Evolutionary conservation across 2,329 filamentous ascomycete species (phyloP).

Genomic region (Diplodia intermedia): DNA sequence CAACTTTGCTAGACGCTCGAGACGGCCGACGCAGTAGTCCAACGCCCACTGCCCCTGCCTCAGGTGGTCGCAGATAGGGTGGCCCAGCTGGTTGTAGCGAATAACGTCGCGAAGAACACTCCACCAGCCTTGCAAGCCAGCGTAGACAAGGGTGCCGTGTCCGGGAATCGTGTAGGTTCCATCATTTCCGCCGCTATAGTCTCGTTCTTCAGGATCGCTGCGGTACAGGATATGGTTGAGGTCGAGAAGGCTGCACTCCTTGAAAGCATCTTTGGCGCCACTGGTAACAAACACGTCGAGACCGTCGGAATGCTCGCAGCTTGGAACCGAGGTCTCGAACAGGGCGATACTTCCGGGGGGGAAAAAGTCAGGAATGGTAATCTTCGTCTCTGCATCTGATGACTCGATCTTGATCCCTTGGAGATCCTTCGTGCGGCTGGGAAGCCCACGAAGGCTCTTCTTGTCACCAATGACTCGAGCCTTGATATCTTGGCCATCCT

Average conservation of each 20-base stretch:
- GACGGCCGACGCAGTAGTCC: constrained; percentile 81
- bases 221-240: constrained; percentile 92
- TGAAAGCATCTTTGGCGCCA: constrained; percentile 79
- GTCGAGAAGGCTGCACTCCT: constrained; percentile 75
- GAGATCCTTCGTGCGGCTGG: constrained; percentile 77
- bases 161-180: constrained; percentile 90
- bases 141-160: constrained; percentile 86
- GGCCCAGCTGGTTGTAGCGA: constrained; percentile 86
- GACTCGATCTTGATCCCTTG: constrained; percentile 75
- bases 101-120: constrained; percentile 86
- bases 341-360: constrained; percentile 93
- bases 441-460: constrained; percentile 78
- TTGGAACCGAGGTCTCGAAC: constrained; percentile 95
- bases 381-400: constrained; percentile 75
- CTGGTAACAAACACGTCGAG: constrained; percentile 87
- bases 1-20: constrained; percentile 73
- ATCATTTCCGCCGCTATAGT: constrained; percentile 78
- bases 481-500: constrained; percentile 74
- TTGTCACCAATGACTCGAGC: constrained; percentile 71
- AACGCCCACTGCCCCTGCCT: constrained; percentile 90
- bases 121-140: constrained; percentile 99
- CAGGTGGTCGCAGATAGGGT: constrained; percentile 91
- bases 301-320: constrained; percentile 80
- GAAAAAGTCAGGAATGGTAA: constrained; percentile 82
- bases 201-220: constrained; percentile 86